Base-by-base conservation (phyloP, 1,139 yeast species). In the Suhomyces wounanorum region DNA sequence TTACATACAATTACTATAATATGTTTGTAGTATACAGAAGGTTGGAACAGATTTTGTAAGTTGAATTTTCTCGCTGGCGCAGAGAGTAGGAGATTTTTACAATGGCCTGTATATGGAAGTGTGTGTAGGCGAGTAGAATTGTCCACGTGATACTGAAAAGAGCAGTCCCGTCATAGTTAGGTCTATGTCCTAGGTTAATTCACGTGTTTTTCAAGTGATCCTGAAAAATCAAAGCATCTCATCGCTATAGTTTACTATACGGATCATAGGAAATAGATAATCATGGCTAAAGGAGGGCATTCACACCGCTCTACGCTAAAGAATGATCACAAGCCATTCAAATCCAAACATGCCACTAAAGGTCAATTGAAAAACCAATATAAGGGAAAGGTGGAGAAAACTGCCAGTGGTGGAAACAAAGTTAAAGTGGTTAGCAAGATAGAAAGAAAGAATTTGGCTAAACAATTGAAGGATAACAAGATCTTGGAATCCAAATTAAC, bases 311-410 rank as follows among this genome's bases (percentile, higher is more conserved):
- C 94, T 16, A 84, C 96, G 9, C 74, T 88, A 50, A 92, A 90
- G 70, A 86, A 85, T 67, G 85, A 84, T 49, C 96, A 92, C 62
- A 94, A 94, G 72, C 81, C 94, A 10, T 94, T 90, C 79, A 94
- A 94, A 66, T 84, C 96, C 8, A 87, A 85, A 64, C 98, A 94
- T 74, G 83, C 97, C 18, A 82, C 96, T n/a, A 94, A 94, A 65
- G 89, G 97, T 51, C 84, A 91, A 49, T 68, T 91, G 62, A 92
- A 90, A 66, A 87, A 89, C 56, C 77, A 82, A 53, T 77, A 75
- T 59, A 92, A 92, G 67, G 98, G 98, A 55, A 91, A 90, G 68
- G 90, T 94, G 36, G 98, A 92, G 64, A 88, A 86, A 62, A 70
- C 74, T 18, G 50, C 59, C 4, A 53, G 62, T 14, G 67, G 71